phyloP scores from a whole-genome alignment of 2,329 filamentous ascomycete species.

The Coleophoma crateriformis region DNA sequence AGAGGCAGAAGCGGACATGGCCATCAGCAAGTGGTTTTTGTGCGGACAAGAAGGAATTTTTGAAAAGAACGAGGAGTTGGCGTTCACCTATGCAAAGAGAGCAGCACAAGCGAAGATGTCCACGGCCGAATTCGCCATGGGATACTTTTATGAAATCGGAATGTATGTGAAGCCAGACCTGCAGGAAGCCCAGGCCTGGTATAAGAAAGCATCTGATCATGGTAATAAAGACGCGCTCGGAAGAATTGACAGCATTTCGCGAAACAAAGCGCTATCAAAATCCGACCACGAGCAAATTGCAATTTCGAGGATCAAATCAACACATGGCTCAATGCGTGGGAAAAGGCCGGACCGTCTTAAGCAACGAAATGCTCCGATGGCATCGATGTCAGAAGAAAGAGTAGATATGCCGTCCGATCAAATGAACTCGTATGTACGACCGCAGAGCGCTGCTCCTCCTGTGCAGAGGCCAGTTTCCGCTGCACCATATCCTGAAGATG shows the following conservation, averaged over 20 bases:
- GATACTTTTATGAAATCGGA: slow-evolving; percentile 96
- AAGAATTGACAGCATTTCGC: slow-evolving; percentile 77
- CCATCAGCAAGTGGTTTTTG: slow-evolving; percentile 97
- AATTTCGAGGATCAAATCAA: slow-evolving; percentile 79
- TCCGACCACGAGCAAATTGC: slow-evolving; percentile 91
- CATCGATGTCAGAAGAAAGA: slow-evolving; percentile 20
- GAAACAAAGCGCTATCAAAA: slow-evolving; percentile 80
- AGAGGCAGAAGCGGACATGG: slow-evolving; percentile 88
- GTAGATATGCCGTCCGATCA: slow-evolving; percentile 19
- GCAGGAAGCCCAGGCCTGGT: slow-evolving; percentile 81
- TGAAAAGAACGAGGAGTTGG: slow-evolving; percentile 90
- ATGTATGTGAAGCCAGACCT: slow-evolving; percentile 84
- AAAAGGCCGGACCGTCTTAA: slow-evolving; percentile 55
- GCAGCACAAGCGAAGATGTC: slow-evolving; percentile 77
- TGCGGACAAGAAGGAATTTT: slow-evolving; percentile 92
- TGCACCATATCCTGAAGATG: slow-evolving; percentile 68
- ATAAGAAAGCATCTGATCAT: slow-evolving; percentile 79
- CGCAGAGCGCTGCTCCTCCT: slow-evolving; percentile 6
- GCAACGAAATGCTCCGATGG: slow-evolving; percentile 28
- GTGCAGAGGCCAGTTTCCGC: slow-evolving; percentile 26
- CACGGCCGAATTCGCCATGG: slow-evolving; percentile 93
- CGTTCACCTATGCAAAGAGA: slow-evolving; percentile 84
- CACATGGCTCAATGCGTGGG: slow-evolving; percentile 64
- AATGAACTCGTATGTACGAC: slow-evolving; percentile 10
- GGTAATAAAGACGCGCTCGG: slow-evolving; percentile 85